Percentiles rank a stretch among this genome's conserved stretches.
These are phyloP conservation scores for Citrus sp. DNA, from an alignment of 345 rosid species.

Conservation along the genomic window DNA sequence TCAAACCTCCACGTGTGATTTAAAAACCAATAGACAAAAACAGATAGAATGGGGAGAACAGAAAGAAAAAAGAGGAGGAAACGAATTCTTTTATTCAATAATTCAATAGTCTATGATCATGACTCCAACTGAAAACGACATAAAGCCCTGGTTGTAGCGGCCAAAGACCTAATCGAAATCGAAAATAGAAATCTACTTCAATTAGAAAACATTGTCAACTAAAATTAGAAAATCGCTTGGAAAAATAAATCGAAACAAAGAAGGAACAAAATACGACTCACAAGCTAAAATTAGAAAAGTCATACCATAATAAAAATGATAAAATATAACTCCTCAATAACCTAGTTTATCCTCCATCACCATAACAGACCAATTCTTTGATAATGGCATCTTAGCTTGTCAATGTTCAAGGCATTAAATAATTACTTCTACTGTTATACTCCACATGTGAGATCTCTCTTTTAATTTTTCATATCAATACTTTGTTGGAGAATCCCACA, in stretches of 20 bases:
- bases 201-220: not conserved
- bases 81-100: not conserved
- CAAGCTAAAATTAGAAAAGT: not conserved
- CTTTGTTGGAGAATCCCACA: not conserved
- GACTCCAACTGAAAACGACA: not conserved
- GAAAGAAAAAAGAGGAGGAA: not conserved
- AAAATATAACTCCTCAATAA: not conserved
- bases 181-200: not conserved
- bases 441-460: not conserved
- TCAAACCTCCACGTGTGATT: not conserved
- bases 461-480: not conserved
- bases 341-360: not conserved
- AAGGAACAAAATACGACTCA: not conserved
- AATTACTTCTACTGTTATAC: not conserved
- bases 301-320: not conserved
- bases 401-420: not conserved
- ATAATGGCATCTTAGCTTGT: not conserved
- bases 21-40: too few relatives aligned
- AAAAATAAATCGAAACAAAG: too few relatives aligned
- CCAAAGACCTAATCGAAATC: not conserved
- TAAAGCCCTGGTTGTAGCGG: not conserved
- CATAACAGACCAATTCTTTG: not conserved
- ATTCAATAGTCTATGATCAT: not conserved
- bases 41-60: too few relatives aligned
- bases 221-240: not conserved